phyloP scores from a whole-genome alignment of 306 rosid species.

The Vicia faba region DNA sequence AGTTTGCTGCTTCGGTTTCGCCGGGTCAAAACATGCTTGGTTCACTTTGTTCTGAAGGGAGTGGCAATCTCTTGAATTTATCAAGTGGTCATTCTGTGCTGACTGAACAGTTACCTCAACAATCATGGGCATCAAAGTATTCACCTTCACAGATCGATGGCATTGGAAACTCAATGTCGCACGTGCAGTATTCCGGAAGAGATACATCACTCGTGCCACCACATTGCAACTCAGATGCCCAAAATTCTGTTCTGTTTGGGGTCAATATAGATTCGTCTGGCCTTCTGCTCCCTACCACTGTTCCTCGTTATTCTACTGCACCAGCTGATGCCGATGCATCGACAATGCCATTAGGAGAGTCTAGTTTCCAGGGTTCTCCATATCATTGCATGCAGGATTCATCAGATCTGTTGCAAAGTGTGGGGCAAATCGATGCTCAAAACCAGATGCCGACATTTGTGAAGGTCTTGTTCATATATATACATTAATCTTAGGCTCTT shows the following conservation, averaged over 20 bases:
- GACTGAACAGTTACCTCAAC: slow-evolving; percentile 70
- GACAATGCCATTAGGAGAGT: slow-evolving; percentile 65
- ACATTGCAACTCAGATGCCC: slow-evolving; percentile 56
- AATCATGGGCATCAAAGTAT: slow-evolving; percentile 59
- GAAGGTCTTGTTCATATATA: slow-evolving; percentile 51
- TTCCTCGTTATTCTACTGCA: slow-evolving; percentile 51
- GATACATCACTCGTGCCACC: slow-evolving; percentile 51
- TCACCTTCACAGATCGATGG: slow-evolving; percentile 55
- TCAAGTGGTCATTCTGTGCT: slow-evolving; percentile 58
- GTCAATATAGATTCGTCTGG: slow-evolving; percentile 85
- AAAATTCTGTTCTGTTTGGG: slow-evolving; percentile 71
- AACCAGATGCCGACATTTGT: slow-evolving; percentile 69
- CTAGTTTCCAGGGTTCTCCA: slow-evolving; percentile 65
- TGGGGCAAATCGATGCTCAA: slow-evolving; percentile 67
- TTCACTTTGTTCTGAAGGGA: slow-evolving; percentile 71
- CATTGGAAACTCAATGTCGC: slow-evolving; percentile 59
- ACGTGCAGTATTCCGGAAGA: slow-evolving; percentile 61
- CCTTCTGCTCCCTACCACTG: slow-evolving; percentile 73
- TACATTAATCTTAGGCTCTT: background rate
- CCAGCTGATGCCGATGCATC: slow-evolving; percentile 59
- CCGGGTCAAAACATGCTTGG: slow-evolving; percentile 59
- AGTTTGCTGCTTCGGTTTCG: slow-evolving; percentile 55
- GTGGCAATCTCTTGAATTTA: slow-evolving; percentile 54
- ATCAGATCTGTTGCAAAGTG: slow-evolving; percentile 64
- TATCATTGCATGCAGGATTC: slow-evolving; percentile 71